Evolutionary conservation across 169 alveolate genomes (phyloP).

Genomic region (Besnoitia besnoiti): DNA sequence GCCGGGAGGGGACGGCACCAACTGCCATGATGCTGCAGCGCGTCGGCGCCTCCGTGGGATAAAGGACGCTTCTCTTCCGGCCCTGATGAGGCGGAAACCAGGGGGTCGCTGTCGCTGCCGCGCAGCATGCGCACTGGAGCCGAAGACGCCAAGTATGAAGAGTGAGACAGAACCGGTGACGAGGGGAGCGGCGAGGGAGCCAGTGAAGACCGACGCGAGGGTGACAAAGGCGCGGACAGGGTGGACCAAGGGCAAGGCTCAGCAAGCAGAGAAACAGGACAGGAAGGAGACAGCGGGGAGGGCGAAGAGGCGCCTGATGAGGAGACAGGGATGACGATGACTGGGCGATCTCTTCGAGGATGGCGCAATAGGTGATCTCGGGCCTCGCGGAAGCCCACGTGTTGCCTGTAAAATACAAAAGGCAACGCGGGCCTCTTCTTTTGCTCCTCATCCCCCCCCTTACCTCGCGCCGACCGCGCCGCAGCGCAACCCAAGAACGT

Average conservation of each 20-base stretch:
- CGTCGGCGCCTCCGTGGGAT: too few species aligned
- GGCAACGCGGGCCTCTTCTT: not conserved
- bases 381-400: too few species aligned
- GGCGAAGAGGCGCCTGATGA: not conserved
- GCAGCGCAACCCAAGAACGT: not conserved
- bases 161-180: too few species aligned
- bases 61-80: too few species aligned
- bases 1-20: not conserved
- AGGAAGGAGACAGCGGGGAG: not conserved
- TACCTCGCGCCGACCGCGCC: not conserved
- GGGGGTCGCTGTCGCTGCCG: too few species aligned
- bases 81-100: too few species aligned
- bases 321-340: conserved; percentile 1
- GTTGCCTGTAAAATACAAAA: too few species aligned
- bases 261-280: not conserved
- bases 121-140: too few species aligned
- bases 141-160: too few species aligned
- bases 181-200: not conserved
- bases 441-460: not conserved
- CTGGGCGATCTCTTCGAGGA: not conserved
- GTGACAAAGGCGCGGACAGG: not conserved
- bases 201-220: not conserved
- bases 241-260: not conserved
- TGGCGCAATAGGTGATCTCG: not conserved
- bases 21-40: too few species aligned